Evolutionary conservation across 345 rosid genomes (phyloP).

Genomic region (Lumnitzera racemosa): DNA sequence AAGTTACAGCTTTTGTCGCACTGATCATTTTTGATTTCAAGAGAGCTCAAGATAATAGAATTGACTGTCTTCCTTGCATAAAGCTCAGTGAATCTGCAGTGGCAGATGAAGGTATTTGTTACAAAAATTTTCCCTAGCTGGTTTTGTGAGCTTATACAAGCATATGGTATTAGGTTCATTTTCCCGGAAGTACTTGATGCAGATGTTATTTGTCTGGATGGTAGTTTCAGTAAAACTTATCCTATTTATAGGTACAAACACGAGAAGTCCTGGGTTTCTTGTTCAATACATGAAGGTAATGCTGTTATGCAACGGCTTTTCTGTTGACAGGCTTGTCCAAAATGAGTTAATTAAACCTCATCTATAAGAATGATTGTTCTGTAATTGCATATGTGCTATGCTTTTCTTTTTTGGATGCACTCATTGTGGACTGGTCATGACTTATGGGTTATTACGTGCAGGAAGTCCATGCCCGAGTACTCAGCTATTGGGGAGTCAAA

Average conservation of each 20-base stretch:
- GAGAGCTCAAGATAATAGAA: constrained; percentile 45
- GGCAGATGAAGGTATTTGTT: constrained; percentile 31
- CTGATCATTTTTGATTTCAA: constrained; percentile 42
- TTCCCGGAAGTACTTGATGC: no score
- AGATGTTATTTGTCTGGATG: not conserved
- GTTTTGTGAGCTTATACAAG: no score
- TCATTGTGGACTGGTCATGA: not conserved
- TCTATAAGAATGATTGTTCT: no score
- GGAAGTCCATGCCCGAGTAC: constrained; percentile 48
- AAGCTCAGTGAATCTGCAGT: constrained; percentile 19
- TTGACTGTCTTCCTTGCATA: constrained; percentile 53
- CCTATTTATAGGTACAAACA: constrained; percentile 12
- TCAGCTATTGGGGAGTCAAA: constrained; percentile 47
- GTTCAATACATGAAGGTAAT: constrained; percentile 50
- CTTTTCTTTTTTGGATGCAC: not conserved
- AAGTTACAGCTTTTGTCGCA: constrained; percentile 61
- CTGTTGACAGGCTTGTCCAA: not conserved
- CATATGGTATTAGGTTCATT: no score
- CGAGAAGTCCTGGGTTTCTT: constrained; percentile 36
- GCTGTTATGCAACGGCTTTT: not conserved
- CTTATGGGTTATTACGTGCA: constrained; percentile 5
- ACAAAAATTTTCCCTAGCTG: no score
- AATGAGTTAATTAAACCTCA: no score
- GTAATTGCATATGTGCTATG: no score
- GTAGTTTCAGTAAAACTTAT: not conserved